Evolutionary conservation across 352 stramenopile genomes (phyloP), one percentile per base, ranked within the genome.

Genomic region (Thraustochytrium striatum): DNA sequence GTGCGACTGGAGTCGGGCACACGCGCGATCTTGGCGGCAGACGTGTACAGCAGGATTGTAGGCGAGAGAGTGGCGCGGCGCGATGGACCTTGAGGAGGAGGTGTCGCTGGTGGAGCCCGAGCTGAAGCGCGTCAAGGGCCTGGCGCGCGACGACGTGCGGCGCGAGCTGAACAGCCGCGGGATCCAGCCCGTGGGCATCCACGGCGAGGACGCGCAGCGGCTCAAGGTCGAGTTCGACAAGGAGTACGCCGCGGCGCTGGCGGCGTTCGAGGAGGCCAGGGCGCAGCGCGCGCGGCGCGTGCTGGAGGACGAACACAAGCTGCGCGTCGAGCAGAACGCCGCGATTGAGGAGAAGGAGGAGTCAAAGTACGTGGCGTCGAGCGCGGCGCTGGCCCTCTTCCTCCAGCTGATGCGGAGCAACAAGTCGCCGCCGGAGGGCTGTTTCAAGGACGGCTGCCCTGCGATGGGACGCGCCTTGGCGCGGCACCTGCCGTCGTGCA

Each of bases 331-430:
- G 19, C 69, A 79, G 47, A 21, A 50, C 13, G 53, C 13, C 8
- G n/a, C 72, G 11, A 30, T 19, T 0, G 8, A 79, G 21, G 69
- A 79, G 50, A 62, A 50, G 5, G 69, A 79, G 55, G 69, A 79
- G 9, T 2, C 16, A 25, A 62, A 79, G 39, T 36, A 72, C 13
- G 35, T 79, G 5, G n/a, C 39, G 21, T 28, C n/a, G 35, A 7
- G 50, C 8, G 47, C 35, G 11, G 39, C 30, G 50, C 57, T 79
- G 30, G 13, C 50, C 3, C 69, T 79, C 35, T 79, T 79, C 55
- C 50, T 79, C 28, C 16, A 79, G 50, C 69, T 79, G 7, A 52
- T 52, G 3, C 2, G 21, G 25, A 8, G 72, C 9, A 79, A 69
- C 53, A 62, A 35, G 13, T 53, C 69, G 3, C 8, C 47, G 21